A percentile compares a stretch with the other conserved stretches of the same genome.
Conservation (phyloP, 2,329 filamentous ascomycete species). For the Orbilia blumenaviensis region DNA sequence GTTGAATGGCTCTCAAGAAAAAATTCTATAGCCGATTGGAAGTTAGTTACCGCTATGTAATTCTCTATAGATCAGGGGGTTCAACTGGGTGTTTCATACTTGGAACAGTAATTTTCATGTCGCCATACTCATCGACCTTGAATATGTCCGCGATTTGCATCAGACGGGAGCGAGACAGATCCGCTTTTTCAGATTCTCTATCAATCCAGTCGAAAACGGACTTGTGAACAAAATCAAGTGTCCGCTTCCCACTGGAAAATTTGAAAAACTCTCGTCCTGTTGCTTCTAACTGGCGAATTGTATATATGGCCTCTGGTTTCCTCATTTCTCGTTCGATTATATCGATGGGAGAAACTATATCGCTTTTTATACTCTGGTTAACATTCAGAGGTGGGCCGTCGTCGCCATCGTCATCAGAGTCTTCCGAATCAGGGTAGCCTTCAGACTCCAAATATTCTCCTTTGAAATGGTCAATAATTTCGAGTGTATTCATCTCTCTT, state of each 20-base stretch:
- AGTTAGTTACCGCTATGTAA: too few species aligned
- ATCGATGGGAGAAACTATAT: background rate
- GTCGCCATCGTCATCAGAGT: conserved; percentile 2
- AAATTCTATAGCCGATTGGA: background rate
- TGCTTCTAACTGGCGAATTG: conserved; percentile 24
- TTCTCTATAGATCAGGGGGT: too few species aligned
- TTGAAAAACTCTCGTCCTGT: conserved; percentile 39
- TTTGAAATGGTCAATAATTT: conserved; percentile 46
- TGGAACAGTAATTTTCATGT: conserved; percentile 39
- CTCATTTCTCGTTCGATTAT: conserved; percentile 14
- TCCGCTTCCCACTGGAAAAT: conserved; percentile 25
- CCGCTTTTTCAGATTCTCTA: conserved; percentile 26
- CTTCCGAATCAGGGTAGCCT: background rate
- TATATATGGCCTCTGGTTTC: conserved; percentile 40
- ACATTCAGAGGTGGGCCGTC: background rate
- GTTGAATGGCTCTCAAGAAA: conserved; percentile 24
- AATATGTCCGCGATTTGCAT: conserved; percentile 4
- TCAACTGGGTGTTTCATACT: background rate
- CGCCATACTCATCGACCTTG: conserved; percentile 14
- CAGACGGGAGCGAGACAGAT: background rate
- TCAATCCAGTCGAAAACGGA: conserved; percentile 47
- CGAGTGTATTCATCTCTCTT: conserved; percentile 27
- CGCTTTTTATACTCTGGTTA: background rate
- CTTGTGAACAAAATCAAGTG: conserved; percentile 32
- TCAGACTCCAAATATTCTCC: background rate